Evolutionary conservation across 768 basidiomycete genomes (phyloP), one percentile per base, ranked within the genome.

Genomic region (Exidia glandulosa): DNA sequence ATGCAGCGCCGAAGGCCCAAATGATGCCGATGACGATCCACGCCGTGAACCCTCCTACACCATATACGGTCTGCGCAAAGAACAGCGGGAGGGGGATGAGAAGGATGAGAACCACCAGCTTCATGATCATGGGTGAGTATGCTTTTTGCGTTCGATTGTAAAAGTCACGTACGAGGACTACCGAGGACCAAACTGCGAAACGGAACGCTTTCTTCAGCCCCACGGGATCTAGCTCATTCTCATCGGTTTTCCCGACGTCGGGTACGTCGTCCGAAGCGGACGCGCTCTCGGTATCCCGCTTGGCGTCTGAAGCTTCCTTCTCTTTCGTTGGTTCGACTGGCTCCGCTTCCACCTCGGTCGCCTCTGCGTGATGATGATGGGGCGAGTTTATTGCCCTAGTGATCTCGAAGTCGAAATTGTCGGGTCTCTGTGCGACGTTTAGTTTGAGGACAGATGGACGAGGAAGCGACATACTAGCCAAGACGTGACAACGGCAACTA

Each of bases 31-130:
- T 74, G 47, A 81, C 73, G 7, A 95, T 86, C 92, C 92, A 96
- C 0, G 81, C 86, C 0, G 83, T 80, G 60, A 91, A 77, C 4
- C 87, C 88, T 10, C 72, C 64, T 41, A 80, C 76, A 27, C 80
- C 78, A 62, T 83, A 93, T 27, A 93, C 73, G 32, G 88, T 86
- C 45, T 80, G 79, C 0, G 90, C 85, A 69, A 88, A 89, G 77
- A 95, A 95, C 7, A 94, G 76, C 2, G 92, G 92, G 1, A 96
- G 72, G 0, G 93, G 94, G 58, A 96, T 82, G 59, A 91, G 58
- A 64, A 92, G 72, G 64, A 90, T 78, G 66, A 90, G 73, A 4
- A 90, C 67, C 31, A 86, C 54, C 57, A 82, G 77, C 86, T 83
- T 64, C 13, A 55, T 16, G 58, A 29, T 9, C 47, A 29, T 32